Evolutionary conservation across 306 rosid species (phyloP).

Genomic region (Prunus davidiana): DNA sequence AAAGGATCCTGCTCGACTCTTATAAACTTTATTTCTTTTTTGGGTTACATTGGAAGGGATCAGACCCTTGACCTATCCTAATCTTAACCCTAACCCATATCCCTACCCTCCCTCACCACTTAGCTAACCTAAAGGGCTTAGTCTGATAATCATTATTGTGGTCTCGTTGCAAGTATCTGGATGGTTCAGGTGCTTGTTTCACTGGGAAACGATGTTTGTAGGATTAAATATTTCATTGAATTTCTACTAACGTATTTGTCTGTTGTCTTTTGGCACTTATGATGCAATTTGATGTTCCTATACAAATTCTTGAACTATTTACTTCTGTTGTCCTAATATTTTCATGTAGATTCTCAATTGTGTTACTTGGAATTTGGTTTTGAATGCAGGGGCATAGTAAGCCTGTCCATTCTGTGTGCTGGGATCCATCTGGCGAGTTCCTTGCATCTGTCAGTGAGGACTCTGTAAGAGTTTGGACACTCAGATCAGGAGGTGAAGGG

Average conservation of each 20-base stretch:
- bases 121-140: neutral
- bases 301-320: neutral
- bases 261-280: neutral
- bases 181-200: neutral
- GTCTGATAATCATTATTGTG: neutral
- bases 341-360: neutral
- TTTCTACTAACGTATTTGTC: neutral
- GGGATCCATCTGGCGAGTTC: constrained; percentile 94
- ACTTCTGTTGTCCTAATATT: neutral
- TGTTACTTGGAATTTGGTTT: constrained; percentile 20
- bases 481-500: constrained; percentile 79
- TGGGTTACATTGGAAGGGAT: neutral
- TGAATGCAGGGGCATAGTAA: constrained; percentile 77
- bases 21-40: neutral
- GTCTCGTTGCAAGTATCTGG: neutral
- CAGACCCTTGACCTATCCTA: neutral
- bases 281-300: neutral
- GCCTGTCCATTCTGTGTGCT: constrained; percentile 65
- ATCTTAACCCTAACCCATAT: neutral
- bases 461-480: constrained; percentile 85
- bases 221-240: neutral
- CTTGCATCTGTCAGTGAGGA: constrained; percentile 97
- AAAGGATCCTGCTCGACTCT: neutral
- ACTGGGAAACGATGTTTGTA: neutral
- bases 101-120: neutral